These are phyloP conservation scores for Cucurbita moschata DNA, from an alignment of 306 rosid species.

Conservation along the genomic window DNA sequence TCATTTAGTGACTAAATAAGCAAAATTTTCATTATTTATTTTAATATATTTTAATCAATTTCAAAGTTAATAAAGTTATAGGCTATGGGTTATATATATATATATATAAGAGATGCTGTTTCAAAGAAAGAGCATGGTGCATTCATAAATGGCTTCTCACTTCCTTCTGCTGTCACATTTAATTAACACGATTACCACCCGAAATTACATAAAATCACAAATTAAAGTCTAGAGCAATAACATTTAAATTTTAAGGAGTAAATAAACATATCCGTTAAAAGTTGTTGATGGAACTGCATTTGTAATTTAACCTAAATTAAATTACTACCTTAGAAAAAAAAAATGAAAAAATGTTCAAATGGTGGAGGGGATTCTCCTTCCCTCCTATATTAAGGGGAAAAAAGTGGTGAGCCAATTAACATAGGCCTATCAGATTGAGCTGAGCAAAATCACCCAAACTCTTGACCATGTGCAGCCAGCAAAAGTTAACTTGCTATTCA, in stretches of 20 bases:
- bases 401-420: background rate
- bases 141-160: too few relatives aligned
- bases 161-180: background rate
- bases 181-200: background rate
- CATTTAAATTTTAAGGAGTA: background rate
- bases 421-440: slow-evolving; percentile 1
- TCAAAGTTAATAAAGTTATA: too few relatives aligned
- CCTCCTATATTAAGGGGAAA: background rate
- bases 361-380: background rate
- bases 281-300: background rate
- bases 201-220: background rate
- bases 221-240: background rate
- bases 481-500: background rate
- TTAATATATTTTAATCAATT: too few relatives aligned
- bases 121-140: too few relatives aligned
- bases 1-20: too few relatives aligned
- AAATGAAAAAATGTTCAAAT: slow-evolving; percentile 2
- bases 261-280: background rate
- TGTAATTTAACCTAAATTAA: slow-evolving; percentile 4
- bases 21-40: too few relatives aligned
- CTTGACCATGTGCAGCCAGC: slow-evolving; percentile 2
- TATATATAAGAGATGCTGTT: too few relatives aligned
- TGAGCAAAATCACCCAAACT: background rate
- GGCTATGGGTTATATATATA: too few relatives aligned
- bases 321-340: background rate